Percentiles rank a stretch among this genome's conserved stretches.
Evolutionary conservation across 1,139 yeast species (phyloP).

Genomic region (Candida dubliniensis): DNA sequence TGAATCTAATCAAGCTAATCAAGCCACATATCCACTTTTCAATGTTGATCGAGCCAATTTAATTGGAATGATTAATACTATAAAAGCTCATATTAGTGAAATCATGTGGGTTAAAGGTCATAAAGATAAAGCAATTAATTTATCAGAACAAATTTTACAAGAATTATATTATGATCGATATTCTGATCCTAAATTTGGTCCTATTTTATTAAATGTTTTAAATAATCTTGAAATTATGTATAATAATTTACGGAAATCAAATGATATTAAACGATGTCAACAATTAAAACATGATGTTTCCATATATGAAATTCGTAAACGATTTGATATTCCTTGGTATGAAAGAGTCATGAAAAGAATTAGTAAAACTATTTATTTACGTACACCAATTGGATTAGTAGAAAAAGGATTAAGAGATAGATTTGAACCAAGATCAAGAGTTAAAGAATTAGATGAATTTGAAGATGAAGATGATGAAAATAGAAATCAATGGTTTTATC

Average conservation of each 20-base stretch:
- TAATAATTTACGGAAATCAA: slow-evolving; percentile 23
- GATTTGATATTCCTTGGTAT: slow-evolving; percentile 35
- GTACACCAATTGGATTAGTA: slow-evolving; percentile 46
- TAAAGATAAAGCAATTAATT: slow-evolving; percentile 54
- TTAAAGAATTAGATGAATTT: slow-evolving; percentile 43
- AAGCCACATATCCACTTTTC: slow-evolving; percentile 38
- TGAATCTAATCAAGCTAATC: slow-evolving; percentile 22
- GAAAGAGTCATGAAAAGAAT: slow-evolving; percentile 34
- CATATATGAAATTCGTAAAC: slow-evolving; percentile 1
- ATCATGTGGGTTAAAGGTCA: slow-evolving; percentile 61
- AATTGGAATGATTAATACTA: slow-evolving; percentile 30
- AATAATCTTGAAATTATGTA: slow-evolving; percentile 37
- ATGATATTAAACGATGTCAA: slow-evolving; percentile 30
- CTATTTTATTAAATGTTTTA: slow-evolving; percentile 33
- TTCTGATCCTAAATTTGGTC: slow-evolving; percentile 28
- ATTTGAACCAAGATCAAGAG: slow-evolving; percentile 34
- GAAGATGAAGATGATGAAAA: slow-evolving; percentile 44
- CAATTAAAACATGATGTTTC: slow-evolving; percentile 21
- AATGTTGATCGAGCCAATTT: slow-evolving; percentile 36
- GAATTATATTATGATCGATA: slow-evolving; percentile 35
- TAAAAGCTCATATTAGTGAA: slow-evolving; percentile 64
- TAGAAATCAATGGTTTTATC: neutral
- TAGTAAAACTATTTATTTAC: slow-evolving; percentile 40
- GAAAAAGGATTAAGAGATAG: slow-evolving; percentile 44
- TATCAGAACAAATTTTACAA: slow-evolving; percentile 59